A percentile compares a stretch with the other conserved stretches of the same genome.
phyloP scores from a whole-genome alignment of 306 rosid species.

The Inga leiocalycina region DNA sequence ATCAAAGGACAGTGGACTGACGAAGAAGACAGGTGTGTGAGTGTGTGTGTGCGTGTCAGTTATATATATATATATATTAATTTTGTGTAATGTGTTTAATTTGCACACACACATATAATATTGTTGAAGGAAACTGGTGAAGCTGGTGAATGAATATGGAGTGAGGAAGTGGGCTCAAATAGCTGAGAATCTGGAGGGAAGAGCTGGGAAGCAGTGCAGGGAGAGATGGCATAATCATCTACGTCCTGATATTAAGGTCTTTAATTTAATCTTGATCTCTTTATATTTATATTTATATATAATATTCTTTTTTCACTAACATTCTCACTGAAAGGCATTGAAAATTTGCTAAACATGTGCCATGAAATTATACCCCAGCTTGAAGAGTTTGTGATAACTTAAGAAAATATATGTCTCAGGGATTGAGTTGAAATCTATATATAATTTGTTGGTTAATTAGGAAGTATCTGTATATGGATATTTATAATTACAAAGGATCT shows the following conservation, averaged over 20 bases:
- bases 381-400: neutral
- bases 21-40: constrained; percentile 53
- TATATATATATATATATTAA: no score
- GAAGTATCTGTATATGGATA: neutral
- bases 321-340: neutral
- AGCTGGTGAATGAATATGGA: constrained; percentile 79
- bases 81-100: neutral
- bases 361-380: no score
- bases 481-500: constrained; percentile 6
- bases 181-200: constrained; percentile 73
- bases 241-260: constrained; percentile 90
- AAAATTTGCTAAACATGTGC: no score
- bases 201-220: constrained; percentile 92
- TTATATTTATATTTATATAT: neutral
- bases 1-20: constrained; percentile 91
- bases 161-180: constrained; percentile 84
- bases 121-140: constrained; percentile 55
- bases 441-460: neutral
- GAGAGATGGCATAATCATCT: constrained; percentile 98
- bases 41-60: no score
- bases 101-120: neutral
- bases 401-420: neutral
- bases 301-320: neutral
- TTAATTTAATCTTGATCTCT: neutral
- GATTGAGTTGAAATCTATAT: neutral